Conservation (phyloP, 192 early-diverging fungal genomes). For the Lunasporangiospora selenospora region DNA sequence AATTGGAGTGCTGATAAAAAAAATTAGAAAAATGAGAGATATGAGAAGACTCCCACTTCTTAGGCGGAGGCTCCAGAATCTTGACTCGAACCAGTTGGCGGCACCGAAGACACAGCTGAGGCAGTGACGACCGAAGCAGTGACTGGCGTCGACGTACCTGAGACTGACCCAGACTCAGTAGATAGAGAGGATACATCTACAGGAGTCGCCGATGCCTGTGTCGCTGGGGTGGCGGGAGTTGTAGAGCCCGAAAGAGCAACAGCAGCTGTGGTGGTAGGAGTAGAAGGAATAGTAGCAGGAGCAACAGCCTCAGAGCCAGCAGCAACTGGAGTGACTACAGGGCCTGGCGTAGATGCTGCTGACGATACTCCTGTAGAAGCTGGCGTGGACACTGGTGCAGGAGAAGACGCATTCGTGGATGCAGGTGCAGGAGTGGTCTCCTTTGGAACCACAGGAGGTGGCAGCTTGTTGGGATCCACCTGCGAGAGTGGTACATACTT, state of each 20-base stretch:
- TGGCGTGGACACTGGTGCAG: neutral
- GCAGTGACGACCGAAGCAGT: neutral
- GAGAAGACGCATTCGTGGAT: neutral
- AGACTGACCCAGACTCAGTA: no score
- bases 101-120: neutral
- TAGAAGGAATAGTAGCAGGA: neutral
- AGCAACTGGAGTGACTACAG: neutral
- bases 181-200: neutral
- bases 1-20: no score
- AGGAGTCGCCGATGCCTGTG: neutral
- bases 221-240: no score
- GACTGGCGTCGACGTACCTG: neutral
- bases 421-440: neutral
- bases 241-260: no score
- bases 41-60: no score
- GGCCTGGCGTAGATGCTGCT: neutral
- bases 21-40: no score
- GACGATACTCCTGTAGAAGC: neutral
- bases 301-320: neutral
- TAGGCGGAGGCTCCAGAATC: no score
- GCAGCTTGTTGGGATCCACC: slow-evolving; percentile 27
- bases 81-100: slow-evolving; percentile 2
- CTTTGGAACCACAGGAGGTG: slow-evolving; percentile 13
- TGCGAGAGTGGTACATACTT: slow-evolving; percentile 38
- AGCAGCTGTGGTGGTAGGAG: neutral